Conservation (phyloP, 2,329 filamentous ascomycete species). For the Peltaster fructicola region DNA sequence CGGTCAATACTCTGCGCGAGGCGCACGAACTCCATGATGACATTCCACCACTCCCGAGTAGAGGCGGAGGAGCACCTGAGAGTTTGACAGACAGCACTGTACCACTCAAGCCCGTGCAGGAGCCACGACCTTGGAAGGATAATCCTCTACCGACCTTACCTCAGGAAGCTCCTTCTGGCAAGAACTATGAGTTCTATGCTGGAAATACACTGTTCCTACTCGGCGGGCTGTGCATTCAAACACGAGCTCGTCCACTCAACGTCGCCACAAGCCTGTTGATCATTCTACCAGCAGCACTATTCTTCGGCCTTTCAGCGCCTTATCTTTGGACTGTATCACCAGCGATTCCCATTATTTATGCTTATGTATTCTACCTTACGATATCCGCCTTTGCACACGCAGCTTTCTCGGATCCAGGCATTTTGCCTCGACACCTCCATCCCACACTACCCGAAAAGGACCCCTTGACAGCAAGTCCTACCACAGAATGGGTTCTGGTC, state of each 20-base stretch:
- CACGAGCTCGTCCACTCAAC: conserved; percentile 73
- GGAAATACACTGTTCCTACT: conserved; percentile 86
- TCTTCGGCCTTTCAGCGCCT: conserved; percentile 69
- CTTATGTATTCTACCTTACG: conserved; percentile 78
- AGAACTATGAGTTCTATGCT: conserved; percentile 81
- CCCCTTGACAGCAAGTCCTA: conserved; percentile 64
- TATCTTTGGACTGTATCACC: conserved; percentile 84
- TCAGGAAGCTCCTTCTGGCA: conserved; percentile 26
- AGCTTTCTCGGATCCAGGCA: conserved; percentile 80
- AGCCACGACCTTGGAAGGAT: conserved; percentile 12
- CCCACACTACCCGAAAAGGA: conserved; percentile 67
- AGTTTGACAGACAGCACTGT: conserved; percentile 55
- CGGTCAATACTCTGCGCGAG: conserved; percentile 29
- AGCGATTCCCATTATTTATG: conserved; percentile 75
- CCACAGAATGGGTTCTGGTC: conserved; percentile 86
- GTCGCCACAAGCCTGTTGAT: conserved; percentile 67
- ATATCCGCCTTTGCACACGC: conserved; percentile 89
- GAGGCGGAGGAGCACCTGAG: conserved; percentile 64
- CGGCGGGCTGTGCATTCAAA: conserved; percentile 74
- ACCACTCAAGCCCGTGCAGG: conserved; percentile 39
- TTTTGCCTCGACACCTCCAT: conserved; percentile 82
- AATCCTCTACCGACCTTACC: conserved; percentile 31
- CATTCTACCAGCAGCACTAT: conserved; percentile 61
- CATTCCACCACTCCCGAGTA: conserved; percentile 45
- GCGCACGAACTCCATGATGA: conserved; percentile 23